Evolutionary conservation across 1,284 basidiomycete genomes (phyloP).

Genomic region (Phlebopus sp.): DNA sequence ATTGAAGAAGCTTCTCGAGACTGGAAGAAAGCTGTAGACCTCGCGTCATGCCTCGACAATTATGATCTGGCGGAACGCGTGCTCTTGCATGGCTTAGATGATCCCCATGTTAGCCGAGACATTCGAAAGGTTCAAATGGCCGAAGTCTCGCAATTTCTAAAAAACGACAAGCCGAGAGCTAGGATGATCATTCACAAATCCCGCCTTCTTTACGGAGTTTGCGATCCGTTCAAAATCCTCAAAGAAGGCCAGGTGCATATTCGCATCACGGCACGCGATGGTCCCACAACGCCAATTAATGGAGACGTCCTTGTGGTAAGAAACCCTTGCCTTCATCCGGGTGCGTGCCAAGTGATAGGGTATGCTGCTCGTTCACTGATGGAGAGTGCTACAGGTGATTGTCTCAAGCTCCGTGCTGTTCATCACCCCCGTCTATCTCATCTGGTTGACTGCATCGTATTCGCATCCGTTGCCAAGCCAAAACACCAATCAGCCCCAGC

Average conservation of each 20-base stretch:
- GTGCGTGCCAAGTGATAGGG: conserved; percentile 26
- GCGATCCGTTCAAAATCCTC: conserved; percentile 60
- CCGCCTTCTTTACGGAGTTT: conserved; percentile 59
- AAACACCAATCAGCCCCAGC: conserved; percentile 61
- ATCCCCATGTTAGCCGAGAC: conserved; percentile 36
- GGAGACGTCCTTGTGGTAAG: conserved; percentile 59
- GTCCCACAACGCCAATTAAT: conserved; percentile 53
- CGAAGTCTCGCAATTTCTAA: conserved; percentile 51
- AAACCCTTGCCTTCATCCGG: conserved; percentile 67
- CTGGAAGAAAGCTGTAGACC: conserved; percentile 49
- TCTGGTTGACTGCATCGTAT: conserved; percentile 63
- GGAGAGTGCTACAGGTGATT: conserved; percentile 44
- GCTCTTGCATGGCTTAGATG: conserved; percentile 54
- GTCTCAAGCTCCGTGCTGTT: conserved; percentile 59
- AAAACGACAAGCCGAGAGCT: conserved; percentile 52
- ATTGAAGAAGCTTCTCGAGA: conserved; percentile 46
- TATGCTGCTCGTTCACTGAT: background rate
- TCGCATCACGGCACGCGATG: conserved; percentile 51
- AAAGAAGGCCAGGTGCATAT: conserved; percentile 63
- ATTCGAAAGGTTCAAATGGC: conserved; percentile 44
- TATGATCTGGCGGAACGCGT: conserved; percentile 49
- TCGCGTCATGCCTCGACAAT: conserved; percentile 49
- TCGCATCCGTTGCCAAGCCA: conserved; percentile 52
- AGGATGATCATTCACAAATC: conserved; percentile 61
- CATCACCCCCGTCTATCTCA: conserved; percentile 47